phyloP scores from a whole-genome alignment of 208 protist species.

The Tritrichomonas foetus region DNA sequence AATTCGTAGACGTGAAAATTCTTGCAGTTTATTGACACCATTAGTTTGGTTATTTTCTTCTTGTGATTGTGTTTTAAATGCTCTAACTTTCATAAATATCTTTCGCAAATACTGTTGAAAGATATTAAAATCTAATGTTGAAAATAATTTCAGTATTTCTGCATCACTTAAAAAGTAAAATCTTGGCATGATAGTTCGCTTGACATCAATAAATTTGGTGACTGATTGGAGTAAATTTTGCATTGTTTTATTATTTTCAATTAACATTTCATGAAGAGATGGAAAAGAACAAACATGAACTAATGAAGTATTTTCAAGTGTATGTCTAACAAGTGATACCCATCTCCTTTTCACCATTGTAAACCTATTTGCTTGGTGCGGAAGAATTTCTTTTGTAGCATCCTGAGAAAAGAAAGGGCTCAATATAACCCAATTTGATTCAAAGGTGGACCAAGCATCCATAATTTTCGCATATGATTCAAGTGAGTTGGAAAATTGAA shows the following conservation, averaged over 20 bases:
- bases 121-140: neutral
- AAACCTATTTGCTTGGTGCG: neutral
- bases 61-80: neutral
- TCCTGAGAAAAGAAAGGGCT: neutral
- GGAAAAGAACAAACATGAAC: constrained; percentile 1
- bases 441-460: neutral
- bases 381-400: neutral
- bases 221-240: neutral
- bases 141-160: neutral
- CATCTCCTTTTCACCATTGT: neutral
- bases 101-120: neutral
- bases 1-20: neutral
- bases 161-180: neutral
- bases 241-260: constrained; percentile 5
- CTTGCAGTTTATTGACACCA: neutral
- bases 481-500: neutral
- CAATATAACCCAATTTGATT: neutral
- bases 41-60: neutral
- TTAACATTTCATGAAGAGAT: neutral
- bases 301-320: neutral
- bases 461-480: neutral
- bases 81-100: neutral
- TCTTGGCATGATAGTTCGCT: neutral
- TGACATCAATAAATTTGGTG: neutral
- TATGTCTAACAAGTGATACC: neutral